These are phyloP conservation scores for Acrasis kona DNA, from an alignment of 78 protist species.

Conservation along the genomic window DNA sequence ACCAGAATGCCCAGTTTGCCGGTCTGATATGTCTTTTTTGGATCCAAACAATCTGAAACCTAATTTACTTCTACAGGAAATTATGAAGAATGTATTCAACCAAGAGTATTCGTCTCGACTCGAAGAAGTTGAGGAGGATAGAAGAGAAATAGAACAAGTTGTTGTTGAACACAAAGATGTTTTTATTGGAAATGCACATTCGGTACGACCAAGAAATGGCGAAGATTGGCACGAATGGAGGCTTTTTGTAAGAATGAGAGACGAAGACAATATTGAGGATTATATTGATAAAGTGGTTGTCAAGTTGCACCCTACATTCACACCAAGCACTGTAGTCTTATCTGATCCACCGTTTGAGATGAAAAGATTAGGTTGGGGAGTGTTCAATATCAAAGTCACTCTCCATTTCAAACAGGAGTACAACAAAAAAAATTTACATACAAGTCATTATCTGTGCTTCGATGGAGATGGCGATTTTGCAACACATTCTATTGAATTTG, in stretches of 20 bases:
- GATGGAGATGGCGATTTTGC: neutral
- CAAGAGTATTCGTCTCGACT: neutral
- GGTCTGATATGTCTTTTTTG: neutral
- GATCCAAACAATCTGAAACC: neutral
- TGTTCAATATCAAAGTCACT: slow-evolving; percentile 10
- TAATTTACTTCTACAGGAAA: neutral
- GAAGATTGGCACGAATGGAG: neutral
- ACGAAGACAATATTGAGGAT: neutral
- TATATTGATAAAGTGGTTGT: neutral
- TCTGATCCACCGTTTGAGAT: slow-evolving; percentile 8
- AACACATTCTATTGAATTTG: too few species aligned
- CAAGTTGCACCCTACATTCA: slow-evolving; percentile 16
- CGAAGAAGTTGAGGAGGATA: neutral
- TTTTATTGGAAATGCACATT: neutral
- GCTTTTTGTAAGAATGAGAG: neutral
- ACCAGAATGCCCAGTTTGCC: neutral
- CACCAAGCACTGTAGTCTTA: neutral
- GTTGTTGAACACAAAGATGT: neutral
- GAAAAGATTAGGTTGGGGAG: slow-evolving; percentile 14
- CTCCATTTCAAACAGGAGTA: neutral
- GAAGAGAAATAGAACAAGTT: neutral
- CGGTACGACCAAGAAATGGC: neutral
- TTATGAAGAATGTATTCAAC: neutral
- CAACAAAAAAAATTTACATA: neutral
- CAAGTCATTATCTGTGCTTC: neutral